Evolutionary conservation across 2,329 filamentous ascomycete species (phyloP).

Genomic region (Botrytis galanthina): DNA sequence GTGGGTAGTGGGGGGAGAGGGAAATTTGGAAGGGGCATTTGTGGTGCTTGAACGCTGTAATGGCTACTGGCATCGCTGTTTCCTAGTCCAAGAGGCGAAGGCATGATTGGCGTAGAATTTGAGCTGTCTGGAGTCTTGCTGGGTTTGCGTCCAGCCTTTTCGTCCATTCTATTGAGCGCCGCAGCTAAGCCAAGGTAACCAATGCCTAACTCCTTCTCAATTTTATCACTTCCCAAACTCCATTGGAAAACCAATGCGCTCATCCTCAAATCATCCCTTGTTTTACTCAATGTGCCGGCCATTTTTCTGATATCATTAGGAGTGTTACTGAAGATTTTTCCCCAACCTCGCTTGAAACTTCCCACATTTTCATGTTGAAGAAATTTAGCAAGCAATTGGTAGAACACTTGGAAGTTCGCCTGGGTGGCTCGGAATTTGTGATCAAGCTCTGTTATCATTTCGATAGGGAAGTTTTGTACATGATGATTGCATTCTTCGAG

Average conservation of each 20-base stretch:
- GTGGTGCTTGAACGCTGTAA: conserved; percentile 17
- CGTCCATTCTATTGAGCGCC: conserved; percentile 54
- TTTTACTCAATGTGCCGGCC: conserved; percentile 54
- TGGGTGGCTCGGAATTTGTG: conserved; percentile 61
- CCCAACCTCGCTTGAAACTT: conserved; percentile 51
- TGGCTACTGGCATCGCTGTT: conserved; percentile 13
- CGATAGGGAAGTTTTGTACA: conserved; percentile 53
- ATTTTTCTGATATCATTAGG: conserved; percentile 57
- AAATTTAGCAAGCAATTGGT: conserved; percentile 62
- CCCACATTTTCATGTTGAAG: conserved; percentile 28
- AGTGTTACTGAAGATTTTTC: conserved; percentile 59
- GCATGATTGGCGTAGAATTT: not conserved
- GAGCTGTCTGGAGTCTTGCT: not conserved
- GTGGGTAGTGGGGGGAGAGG: conserved; percentile 16
- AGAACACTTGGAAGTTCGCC: conserved; percentile 60
- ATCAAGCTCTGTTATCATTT: conserved; percentile 62
- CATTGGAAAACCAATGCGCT: conserved; percentile 64
- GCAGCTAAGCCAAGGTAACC: conserved; percentile 66
- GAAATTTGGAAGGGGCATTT: conserved; percentile 23
- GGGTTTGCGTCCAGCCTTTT: conserved; percentile 21
- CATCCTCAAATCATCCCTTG: conserved; percentile 60
- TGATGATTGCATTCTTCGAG: conserved; percentile 53
- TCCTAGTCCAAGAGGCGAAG: not conserved
- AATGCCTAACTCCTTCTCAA: conserved; percentile 60
- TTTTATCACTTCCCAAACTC: conserved; percentile 57